Evolutionary conservation across 139 green algal genomes (phyloP).

Genomic region (Chlorella sp.): DNA sequence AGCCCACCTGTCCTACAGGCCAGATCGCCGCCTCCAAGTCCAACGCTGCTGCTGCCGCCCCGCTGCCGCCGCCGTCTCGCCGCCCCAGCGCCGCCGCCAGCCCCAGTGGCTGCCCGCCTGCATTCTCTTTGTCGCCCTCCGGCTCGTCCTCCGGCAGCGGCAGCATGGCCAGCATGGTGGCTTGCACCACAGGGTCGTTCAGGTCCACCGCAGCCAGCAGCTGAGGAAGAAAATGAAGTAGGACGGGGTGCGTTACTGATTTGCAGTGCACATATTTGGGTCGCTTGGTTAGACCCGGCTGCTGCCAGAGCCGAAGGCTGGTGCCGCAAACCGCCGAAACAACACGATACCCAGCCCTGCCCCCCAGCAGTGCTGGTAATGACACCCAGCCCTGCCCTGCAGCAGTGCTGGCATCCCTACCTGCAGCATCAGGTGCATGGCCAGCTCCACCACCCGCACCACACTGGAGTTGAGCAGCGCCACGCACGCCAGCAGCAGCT

Average conservation of each 20-base stretch:
- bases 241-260: too few species aligned
- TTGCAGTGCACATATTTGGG: too few species aligned
- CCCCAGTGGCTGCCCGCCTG: not conserved
- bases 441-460: constrained; percentile 78
- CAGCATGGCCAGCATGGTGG: constrained; percentile 78
- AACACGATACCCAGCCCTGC: too few species aligned
- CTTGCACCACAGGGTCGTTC: constrained; percentile 68
- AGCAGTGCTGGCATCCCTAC: constrained; percentile 2
- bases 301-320: too few species aligned
- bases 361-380: too few species aligned
- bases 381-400: too few species aligned
- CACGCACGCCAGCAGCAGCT: constrained; percentile 81
- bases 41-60: not conserved
- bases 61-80: not conserved
- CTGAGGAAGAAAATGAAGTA: constrained; percentile 8
- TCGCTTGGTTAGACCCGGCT: too few species aligned
- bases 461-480: constrained; percentile 78
- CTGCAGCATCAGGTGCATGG: constrained; percentile 66
- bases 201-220: constrained; percentile 70
- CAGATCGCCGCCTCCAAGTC: constrained; percentile 10
- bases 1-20: constrained; percentile 39
- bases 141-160: constrained; percentile 28
- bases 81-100: not conserved
- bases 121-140: not conserved
- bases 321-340: too few species aligned